These are phyloP conservation scores for Geotrichum reessii DNA, from an alignment of 1,139 yeast genomes.

Conservation along the genomic window DNA sequence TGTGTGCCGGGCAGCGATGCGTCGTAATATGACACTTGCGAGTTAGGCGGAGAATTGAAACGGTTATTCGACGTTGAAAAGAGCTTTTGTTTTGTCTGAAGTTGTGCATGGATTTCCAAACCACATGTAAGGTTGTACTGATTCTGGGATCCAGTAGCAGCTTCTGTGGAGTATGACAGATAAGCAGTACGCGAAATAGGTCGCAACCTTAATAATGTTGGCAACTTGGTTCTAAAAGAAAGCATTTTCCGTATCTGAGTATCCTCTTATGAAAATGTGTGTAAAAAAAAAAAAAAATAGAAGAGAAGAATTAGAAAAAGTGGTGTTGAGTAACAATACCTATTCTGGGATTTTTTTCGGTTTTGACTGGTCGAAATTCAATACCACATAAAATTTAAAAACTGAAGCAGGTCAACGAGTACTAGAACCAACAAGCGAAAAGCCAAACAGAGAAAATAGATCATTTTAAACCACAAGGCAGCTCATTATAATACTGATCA, in stretches of 20 bases:
- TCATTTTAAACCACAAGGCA: background rate
- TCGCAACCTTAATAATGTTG: background rate
- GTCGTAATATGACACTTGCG: conserved; percentile 72
- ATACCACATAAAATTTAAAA: background rate
- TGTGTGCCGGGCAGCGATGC: conserved; percentile 90
- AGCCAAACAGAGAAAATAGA: background rate
- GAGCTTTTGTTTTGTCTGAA: conserved; percentile 65
- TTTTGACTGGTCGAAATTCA: conserved; percentile 3
- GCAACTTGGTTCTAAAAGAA: background rate
- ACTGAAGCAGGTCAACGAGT: background rate
- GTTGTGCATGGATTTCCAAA: conserved; percentile 86
- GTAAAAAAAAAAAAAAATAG: background rate
- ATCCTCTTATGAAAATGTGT: background rate
- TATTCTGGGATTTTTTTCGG: background rate
- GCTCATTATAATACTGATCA: too few relatives aligned
- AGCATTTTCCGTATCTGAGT: background rate
- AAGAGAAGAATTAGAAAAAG: background rate
- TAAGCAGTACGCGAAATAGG: conserved; percentile 3
- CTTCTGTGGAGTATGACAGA: background rate
- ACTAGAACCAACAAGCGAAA: background rate
- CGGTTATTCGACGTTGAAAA: conserved; percentile 50
- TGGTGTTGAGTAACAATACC: background rate
- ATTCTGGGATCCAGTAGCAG: background rate
- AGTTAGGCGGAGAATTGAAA: conserved; percentile 56
- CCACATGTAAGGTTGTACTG: conserved; percentile 65